A percentile compares a stretch with the other conserved stretches of the same genome.
Conservation (phyloP, 179 eudicot genomes). For the Drosera spatulata region DNA sequence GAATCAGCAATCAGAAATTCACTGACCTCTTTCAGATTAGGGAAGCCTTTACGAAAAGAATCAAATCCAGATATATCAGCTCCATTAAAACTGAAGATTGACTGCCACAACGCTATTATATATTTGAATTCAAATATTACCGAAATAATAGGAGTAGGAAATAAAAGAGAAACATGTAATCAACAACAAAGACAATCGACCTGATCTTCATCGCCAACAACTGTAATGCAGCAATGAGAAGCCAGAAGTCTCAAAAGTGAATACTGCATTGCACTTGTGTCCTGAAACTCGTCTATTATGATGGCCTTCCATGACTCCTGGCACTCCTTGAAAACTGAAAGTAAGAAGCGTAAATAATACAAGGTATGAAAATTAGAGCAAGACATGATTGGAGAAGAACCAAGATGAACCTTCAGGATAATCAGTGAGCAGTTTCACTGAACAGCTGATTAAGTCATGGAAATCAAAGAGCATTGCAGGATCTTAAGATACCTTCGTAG, state of each 20-base stretch:
- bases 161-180: constrained; percentile 1
- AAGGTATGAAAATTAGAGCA: not conserved
- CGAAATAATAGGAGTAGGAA: constrained; percentile 1
- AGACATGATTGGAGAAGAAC: not conserved
- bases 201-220: constrained; percentile 98
- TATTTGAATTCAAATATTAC: not conserved
- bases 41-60: constrained; percentile 82
- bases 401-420: constrained; percentile 70
- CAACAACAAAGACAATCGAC: constrained; percentile 15
- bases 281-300: constrained; percentile 90
- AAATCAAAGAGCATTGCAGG: constrained; percentile 86
- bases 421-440: constrained; percentile 71
- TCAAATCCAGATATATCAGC: constrained; percentile 84
- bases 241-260: constrained; percentile 53
- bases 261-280: constrained; percentile 92
- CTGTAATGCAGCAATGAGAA: constrained; percentile 72
- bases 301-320: constrained; percentile 77
- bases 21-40: constrained; percentile 69
- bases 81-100: constrained; percentile 92
- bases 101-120: constrained; percentile 33
- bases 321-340: constrained; percentile 65
- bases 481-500: constrained; percentile 50
- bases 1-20: not conserved
- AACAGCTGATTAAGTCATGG: constrained; percentile 80
- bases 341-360: constrained; percentile 2